Evolutionary conservation across 1,139 yeast species (phyloP).

Genomic region (Eremothecium gossypii): DNA sequence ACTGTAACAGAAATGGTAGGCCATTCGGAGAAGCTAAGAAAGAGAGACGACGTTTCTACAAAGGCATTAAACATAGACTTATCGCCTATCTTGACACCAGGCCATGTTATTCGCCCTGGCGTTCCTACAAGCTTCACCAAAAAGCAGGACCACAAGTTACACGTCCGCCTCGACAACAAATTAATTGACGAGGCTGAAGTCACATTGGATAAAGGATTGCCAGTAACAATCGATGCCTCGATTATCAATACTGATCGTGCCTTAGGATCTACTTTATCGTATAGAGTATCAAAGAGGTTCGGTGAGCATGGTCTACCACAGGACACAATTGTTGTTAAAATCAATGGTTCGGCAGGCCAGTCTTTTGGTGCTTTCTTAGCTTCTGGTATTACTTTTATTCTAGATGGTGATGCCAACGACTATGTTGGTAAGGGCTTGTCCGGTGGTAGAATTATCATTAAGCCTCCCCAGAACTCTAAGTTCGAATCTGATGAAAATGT

Average conservation of each 20-base stretch:
- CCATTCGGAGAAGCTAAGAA: slow-evolving; percentile 80
- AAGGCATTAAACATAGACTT: slow-evolving; percentile 89
- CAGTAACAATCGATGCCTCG: slow-evolving; percentile 86
- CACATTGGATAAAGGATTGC: slow-evolving; percentile 87
- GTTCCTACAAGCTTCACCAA: slow-evolving; percentile 89
- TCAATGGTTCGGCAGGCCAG: slow-evolving; percentile 93
- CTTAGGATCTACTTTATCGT: slow-evolving; percentile 87
- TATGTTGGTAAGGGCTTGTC: slow-evolving; percentile 96
- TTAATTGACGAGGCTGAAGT: slow-evolving; percentile 91
- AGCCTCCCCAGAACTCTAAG: slow-evolving; percentile 75
- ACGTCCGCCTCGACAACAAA: slow-evolving; percentile 89
- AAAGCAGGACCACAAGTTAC: slow-evolving; percentile 90
- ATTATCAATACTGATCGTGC: slow-evolving; percentile 96
- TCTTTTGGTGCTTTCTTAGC: slow-evolving; percentile 97
- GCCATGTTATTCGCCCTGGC: slow-evolving; percentile 95
- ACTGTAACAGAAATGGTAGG: slow-evolving; percentile 98
- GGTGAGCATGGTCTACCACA: slow-evolving; percentile 93
- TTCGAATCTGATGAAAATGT: slow-evolving; percentile 96
- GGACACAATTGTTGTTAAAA: slow-evolving; percentile 89
- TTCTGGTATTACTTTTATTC: slow-evolving; percentile 87
- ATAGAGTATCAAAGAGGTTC: slow-evolving; percentile 84
- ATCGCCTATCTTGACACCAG: slow-evolving; percentile 91
- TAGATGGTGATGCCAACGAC: slow-evolving; percentile 97
- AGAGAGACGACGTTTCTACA: slow-evolving; percentile 79
- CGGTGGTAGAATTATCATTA: slow-evolving; percentile 88